Conservation (phyloP, 345 rosid genomes). For the Linum tenue region DNA sequence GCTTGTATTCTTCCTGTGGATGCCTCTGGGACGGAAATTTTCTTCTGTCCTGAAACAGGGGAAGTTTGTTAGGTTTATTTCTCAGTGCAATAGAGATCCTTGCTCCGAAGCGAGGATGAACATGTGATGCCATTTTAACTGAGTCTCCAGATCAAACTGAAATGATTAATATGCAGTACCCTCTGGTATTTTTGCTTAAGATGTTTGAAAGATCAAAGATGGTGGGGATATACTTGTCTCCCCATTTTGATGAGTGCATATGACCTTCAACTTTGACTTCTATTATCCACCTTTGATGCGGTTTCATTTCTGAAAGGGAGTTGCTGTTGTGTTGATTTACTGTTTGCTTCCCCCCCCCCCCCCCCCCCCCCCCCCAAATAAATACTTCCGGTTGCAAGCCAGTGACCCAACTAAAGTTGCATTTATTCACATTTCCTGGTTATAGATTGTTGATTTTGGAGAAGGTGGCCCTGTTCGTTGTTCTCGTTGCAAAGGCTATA, state of each 20-base stretch:
- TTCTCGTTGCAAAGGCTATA: constrained; percentile 90
- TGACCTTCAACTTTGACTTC: background rate
- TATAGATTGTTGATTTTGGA: constrained; percentile 85
- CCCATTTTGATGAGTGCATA: background rate
- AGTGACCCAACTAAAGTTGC: background rate
- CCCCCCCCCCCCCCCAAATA: too few relatives aligned
- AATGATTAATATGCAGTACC: background rate
- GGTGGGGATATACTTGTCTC: background rate
- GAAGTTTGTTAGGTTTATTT: background rate
- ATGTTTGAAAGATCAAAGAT: too few relatives aligned
- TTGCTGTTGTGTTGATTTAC: background rate
- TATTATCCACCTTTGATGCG: background rate
- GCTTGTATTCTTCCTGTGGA: background rate
- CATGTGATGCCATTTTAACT: too few relatives aligned
- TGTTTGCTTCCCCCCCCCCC: background rate
- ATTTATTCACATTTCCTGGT: constrained; percentile 14
- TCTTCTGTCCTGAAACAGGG: background rate
- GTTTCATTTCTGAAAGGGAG: background rate
- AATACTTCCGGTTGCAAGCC: background rate
- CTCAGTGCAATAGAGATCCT: background rate
- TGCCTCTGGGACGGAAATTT: background rate
- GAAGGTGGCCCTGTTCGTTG: constrained; percentile 88
- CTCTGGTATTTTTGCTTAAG: background rate
- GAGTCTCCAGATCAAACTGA: background rate
- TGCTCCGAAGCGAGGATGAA: background rate